Evolutionary conservation across 176 grass and related monocot genomes (phyloP).

Genomic region (Thalia dealbata): DNA sequence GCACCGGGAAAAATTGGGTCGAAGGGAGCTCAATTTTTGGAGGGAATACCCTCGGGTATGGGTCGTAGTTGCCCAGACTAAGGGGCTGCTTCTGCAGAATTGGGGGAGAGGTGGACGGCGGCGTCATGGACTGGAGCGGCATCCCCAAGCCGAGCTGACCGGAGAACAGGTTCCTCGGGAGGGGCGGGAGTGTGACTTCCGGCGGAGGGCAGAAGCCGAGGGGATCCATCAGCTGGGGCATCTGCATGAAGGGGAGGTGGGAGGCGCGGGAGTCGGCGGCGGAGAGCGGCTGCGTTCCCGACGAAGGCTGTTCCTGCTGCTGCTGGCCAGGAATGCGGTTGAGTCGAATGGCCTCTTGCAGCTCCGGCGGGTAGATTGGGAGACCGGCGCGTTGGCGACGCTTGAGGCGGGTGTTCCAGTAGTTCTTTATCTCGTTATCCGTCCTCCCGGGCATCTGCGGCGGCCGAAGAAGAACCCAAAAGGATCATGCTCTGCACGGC

Average conservation of each 20-base stretch:
- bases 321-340: background rate
- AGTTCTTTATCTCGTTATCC: slow-evolving; percentile 19
- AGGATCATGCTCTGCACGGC: background rate
- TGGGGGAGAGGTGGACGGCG: slow-evolving; percentile 30
- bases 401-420: slow-evolving; percentile 31
- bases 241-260: slow-evolving; percentile 13
- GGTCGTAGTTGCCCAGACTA: slow-evolving; percentile 21
- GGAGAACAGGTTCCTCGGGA: background rate
- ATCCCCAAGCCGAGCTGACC: slow-evolving; percentile 25
- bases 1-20: slow-evolving; percentile 33
- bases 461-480: background rate
- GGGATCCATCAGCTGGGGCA: slow-evolving; percentile 24
- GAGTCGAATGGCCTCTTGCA: slow-evolving; percentile 20
- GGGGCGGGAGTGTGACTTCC: slow-evolving; percentile 3
- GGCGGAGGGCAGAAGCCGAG: slow-evolving; percentile 12
- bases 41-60: slow-evolving; percentile 13
- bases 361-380: slow-evolving; percentile 52
- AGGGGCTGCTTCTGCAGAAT: slow-evolving; percentile 8
- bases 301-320: background rate
- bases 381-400: slow-evolving; percentile 43
- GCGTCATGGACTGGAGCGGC: slow-evolving; percentile 36
- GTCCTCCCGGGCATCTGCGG: slow-evolving; percentile 18
- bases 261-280: background rate
- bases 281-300: background rate
- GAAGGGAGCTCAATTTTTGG: slow-evolving; percentile 57